Evolutionary conservation across 176 grass and related monocot genomes (phyloP), one percentile per base, ranked within the genome.

Genomic region (Melocanna baccifera): DNA sequence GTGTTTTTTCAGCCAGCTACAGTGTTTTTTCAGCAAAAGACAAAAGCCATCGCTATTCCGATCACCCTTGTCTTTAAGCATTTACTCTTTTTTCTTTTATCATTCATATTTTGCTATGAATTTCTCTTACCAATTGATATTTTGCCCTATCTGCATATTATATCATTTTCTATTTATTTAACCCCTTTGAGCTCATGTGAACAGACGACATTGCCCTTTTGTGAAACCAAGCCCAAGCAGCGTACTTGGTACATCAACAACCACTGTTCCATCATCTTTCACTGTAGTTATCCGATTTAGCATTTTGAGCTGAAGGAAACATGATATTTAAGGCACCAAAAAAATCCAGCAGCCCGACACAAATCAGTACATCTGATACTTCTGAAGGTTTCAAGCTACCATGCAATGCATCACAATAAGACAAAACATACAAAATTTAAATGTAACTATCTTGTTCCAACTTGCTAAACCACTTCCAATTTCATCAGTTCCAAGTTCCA

Each of bases 231-330:
- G n/a, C n/a, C n/a, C n/a, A n/a, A n/a, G n/a, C 65, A 99, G 53
- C 41, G 89, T 84, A 63, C 87, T 98, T 78, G 96, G 96, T 29
- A 99, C 89, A 81, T 96, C 81, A 83, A 96, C 91, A 82, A 99
- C 89, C 81, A 99, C 91, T 48, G 93, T 99, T 84, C 96, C 96
- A 88, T 98, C 96, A 89, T 89, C 81, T 81, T 92, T 96, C 45
- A 99, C 84, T 7, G 87, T 96, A 75, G 93, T 93, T 29, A 99
- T 86, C 57, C 91, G 89, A 30, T 94, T 99, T 78, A 91, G 22
- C 83, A 89, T 79, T 90, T 89, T 90, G 25, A 85, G 63, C 87
- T 94, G 73, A 58, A 73, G 52, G 36, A 75, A 26, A 25, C 16
- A 30, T 12, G 2, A 45, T 23, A 56, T 34, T 2, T 43, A 79